Evolutionary conservation across 805 yeast species (phyloP).

Genomic region (Saitoella complicata): DNA sequence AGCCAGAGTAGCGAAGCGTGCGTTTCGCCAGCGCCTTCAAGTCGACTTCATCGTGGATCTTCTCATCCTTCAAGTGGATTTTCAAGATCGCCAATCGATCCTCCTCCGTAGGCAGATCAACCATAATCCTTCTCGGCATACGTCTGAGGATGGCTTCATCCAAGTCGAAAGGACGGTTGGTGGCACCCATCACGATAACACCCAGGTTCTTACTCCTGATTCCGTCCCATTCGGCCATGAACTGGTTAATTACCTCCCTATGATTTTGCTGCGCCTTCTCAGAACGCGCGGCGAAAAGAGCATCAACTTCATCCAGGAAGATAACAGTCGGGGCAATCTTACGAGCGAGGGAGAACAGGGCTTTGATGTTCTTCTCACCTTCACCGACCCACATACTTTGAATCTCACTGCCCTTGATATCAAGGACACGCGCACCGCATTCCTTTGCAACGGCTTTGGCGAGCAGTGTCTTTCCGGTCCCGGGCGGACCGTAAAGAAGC

Average conservation of each 20-base stretch:
- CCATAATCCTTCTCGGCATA: conserved; percentile 77
- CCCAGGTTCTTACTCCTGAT: conserved; percentile 52
- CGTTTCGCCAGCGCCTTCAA: too few species aligned
- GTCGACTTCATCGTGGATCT: too few species aligned
- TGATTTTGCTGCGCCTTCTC: conserved; percentile 84
- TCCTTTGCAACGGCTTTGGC: conserved; percentile 98
- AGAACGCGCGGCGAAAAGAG: conserved; percentile 75
- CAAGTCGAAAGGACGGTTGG: conserved; percentile 81
- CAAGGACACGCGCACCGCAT: conserved; percentile 91
- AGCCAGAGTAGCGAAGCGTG: too few species aligned
- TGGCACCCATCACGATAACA: conserved; percentile 81
- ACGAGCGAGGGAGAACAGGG: conserved; percentile 92
- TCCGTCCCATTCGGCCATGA: conserved; percentile 97
- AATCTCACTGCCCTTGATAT: conserved; percentile 94
- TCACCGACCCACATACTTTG: conserved; percentile 97
- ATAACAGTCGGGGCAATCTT: conserved; percentile 97
- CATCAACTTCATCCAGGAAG: conserved; percentile 97
- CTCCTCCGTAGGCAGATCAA: conserved; percentile 66
- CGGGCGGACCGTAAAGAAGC: conserved; percentile 88
- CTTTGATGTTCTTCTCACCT: conserved; percentile 87
- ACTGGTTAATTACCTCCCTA: conserved; percentile 85
- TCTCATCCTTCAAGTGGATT: conserved; percentile 61
- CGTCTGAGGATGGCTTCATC: conserved; percentile 86
- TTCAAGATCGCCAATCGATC: conserved; percentile 85
- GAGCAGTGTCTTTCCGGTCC: conserved; percentile 89